Base-by-base conservation (phyloP, 768 basidiomycete species). In the Lactarius pseudohatsudake region DNA sequence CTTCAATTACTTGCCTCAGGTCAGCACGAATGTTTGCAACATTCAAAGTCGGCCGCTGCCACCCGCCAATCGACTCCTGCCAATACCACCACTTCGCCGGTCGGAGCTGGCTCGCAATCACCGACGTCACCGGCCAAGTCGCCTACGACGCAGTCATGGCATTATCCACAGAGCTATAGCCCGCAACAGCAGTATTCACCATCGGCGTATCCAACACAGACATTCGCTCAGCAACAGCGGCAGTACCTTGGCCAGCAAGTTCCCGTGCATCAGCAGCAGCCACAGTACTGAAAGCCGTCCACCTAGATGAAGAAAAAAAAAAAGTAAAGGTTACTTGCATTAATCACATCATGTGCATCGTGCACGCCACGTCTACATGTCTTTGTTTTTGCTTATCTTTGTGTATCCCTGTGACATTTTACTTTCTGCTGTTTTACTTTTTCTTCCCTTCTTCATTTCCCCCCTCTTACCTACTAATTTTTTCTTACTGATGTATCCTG, bases 1-100 rank as follows among this genome's bases (percentile, higher is more conserved):
- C 81, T 98, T 0, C 86, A 88, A 54, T 79, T 97, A 72, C 83
- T 98, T 54, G 92, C 92, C 4, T 85, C 84, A 61, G 91, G 91
- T 3, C 80, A 86, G 70, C 90, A 86, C 72, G 83, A 84, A 64
- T 85, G 83, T 68, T 66, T 86, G 28, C 77, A 76, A 63, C 74
- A 80, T 38, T 59, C 64, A 54, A 68, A 70, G 57, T 64, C 72
- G 47, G 67, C 64, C 32, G 41, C 45, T 30, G 57, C 57, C 40
- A 67, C 66, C 2, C 62, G 71, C 13, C 66, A 69, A 47, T 59
- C 69, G 18, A 69, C 69, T 4, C 69, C 67, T 22, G 18, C 69
- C 3, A 67, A 61, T 20, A 22, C 54, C 7, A 45, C 58, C 10
- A 54, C 58, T 8, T 53, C 67, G 22, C 59, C 53, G 22, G 28